Percentiles rank a stretch among this genome's conserved stretches.
These are phyloP conservation scores for Sistotremastrum niveocremeum DNA, from an alignment of 768 basidiomycete species.

Conservation along the genomic window DNA sequence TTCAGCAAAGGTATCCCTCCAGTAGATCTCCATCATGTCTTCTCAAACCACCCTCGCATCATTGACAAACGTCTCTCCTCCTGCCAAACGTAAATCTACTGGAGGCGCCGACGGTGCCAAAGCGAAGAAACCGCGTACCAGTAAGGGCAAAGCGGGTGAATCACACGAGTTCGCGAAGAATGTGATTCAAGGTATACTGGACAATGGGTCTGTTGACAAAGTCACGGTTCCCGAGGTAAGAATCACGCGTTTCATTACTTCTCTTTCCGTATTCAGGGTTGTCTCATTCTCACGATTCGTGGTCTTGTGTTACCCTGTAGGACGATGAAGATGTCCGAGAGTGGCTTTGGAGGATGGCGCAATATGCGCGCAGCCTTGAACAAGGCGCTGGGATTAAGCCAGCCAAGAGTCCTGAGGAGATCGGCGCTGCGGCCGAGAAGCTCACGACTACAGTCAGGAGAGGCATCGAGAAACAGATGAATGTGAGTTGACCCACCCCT, in stretches of 20 bases:
- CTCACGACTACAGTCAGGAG: constrained; percentile 30
- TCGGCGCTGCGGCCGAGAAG: constrained; percentile 31
- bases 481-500: constrained; percentile 12
- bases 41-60: too few species aligned
- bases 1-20: too few species aligned
- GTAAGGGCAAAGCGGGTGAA: constrained; percentile 17
- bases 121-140: constrained; percentile 17
- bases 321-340: constrained; percentile 19
- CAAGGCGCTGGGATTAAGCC: constrained; percentile 4
- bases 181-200: too few species aligned
- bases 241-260: too few species aligned
- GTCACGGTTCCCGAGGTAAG: too few species aligned
- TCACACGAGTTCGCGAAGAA: constrained; percentile 19
- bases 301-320: constrained; percentile 20
- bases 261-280: too few species aligned
- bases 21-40: too few species aligned
- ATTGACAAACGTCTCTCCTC: neutral
- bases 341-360: constrained; percentile 18
- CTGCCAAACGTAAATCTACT: constrained; percentile 26
- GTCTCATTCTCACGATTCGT: constrained; percentile 23
- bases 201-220: too few species aligned
- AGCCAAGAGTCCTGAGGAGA: constrained; percentile 23
- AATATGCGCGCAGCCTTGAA: constrained; percentile 21
- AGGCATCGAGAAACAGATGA: constrained; percentile 41
- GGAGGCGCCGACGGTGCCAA: constrained; percentile 10